Base-by-base conservation (phyloP, 176 grass and related monocot species). In the Hordeum marinum region DNA sequence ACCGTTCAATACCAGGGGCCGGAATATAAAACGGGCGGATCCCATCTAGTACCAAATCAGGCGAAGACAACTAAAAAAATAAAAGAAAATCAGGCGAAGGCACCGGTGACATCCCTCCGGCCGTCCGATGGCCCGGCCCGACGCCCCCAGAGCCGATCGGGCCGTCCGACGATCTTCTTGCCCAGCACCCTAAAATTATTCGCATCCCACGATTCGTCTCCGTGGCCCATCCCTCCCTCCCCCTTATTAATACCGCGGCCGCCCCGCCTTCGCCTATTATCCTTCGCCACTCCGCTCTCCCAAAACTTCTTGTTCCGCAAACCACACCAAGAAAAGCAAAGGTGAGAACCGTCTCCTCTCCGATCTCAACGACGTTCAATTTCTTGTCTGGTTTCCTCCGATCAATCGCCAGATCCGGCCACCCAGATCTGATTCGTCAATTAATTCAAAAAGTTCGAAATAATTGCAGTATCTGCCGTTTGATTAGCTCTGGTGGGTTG, bases 241-340 rank as follows among this genome's bases (percentile, higher is more conserved):
- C 48, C 80, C 67, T 75, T 75, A 79, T 87, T 90, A 79, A 83
- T 68, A 87, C 11, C 59, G n/a, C 78, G 43, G 34, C 39, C 14
- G 42, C 25, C 14, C 15, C 6, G 50, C 80, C 45, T 64, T 3
- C 24, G 75, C 39, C 24, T 20, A 5, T 20, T 37, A 18, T 17
- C 69, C 27, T 40, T 57, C 34, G 17, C 31, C 25, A 52, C 14
- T 17, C 70, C 31, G 72, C 63, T 54, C 72, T 43, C 54, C 31
- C 0, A 11, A 6, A 68, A 32, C 32, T 34, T 81, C 26, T 79
- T 71, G 42, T 54, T 40, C 45, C 65, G 64, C 79, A 83, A 73
- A 59, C 79, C 84, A 72, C 26, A n/a, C 54, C 67, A 26, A 9
- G 14, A 12, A 55, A 57, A 57, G 70, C 70, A 39, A 80, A 82